Conservation (phyloP, 257 asterid genomes). For the Solanum appendiculatum region DNA sequence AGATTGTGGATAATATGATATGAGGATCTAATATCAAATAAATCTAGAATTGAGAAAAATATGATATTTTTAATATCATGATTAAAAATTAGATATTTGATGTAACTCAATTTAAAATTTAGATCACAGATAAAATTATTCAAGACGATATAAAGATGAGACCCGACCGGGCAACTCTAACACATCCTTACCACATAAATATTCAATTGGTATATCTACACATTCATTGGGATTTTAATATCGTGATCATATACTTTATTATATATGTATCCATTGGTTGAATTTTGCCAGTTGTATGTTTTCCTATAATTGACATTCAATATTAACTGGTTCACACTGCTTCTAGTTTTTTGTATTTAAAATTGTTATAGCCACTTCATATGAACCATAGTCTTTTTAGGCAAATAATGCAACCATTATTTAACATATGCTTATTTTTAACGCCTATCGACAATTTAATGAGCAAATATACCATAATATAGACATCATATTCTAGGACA, state of each 20-base stretch:
- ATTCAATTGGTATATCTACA: not conserved
- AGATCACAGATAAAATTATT: not conserved
- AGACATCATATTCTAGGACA: not conserved
- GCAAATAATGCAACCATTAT: not conserved
- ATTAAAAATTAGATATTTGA: not conserved
- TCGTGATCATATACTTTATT: too few species aligned
- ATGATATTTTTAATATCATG: not conserved
- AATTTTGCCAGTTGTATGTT: not conserved
- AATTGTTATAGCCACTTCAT: not conserved
- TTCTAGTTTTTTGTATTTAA: not conserved
- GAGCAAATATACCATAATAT: not conserved
- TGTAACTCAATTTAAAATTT: not conserved
- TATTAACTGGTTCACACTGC: not conserved
- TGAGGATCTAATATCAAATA: not conserved
- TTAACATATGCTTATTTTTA: not conserved
- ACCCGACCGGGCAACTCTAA: not conserved
- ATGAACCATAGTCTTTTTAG: not conserved
- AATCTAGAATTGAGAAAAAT: not conserved
- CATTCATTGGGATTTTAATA: not conserved
- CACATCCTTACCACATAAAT: not conserved
- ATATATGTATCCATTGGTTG: not conserved
- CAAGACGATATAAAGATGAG: not conserved
- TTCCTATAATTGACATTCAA: not conserved
- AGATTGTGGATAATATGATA: not conserved
- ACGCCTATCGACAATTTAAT: not conserved